Base-by-base conservation (phyloP, 202 grass and related monocot species). In the Bolboschoenoplectus hybrid region DNA sequence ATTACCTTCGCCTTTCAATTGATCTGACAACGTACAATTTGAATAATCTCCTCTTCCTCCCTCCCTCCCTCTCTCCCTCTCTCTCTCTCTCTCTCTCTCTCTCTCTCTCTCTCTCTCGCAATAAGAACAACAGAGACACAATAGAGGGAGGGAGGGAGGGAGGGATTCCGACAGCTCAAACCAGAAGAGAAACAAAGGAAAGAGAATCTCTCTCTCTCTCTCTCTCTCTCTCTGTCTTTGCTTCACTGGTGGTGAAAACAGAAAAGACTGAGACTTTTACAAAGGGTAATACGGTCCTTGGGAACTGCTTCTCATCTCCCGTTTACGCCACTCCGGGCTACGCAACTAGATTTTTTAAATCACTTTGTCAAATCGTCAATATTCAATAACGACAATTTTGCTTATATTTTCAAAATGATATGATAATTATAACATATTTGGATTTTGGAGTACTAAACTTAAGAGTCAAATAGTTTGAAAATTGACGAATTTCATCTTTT, bases 81-180 rank as follows among this genome's bases (percentile, higher is more conserved):
- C 70, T 74, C 2, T 14, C 13, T 34, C 55, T 65, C 67, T 70
- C 20, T 69, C 41, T n/a, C 62, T n/a, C 19, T n/a, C 34, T 17
- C 57, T 9, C 5, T 35, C 82, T 71, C 52, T 68, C 80, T 56
- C 71, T 83, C 16, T 53, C 40, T 34, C 13, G 7, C 71, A 64
- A 55, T 55, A 67, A 45, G 67, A 65, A 51, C 20, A 38, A 17
- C 52, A 63, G 83, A 73, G 69, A 47, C 67, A 57, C 51, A 78
- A 12, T 51, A 83, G 81, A 40, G 44, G 81, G 19, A 32, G 57
- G 8, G 46, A 60, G 36, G 35, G 38, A n/a, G n/a, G 26, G 26
- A 26, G n/a, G 52, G 58, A 86, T 86, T 64, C 84, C 43, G 84
- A 79, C 84, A 86, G 84, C 84, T 86, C 74, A 79, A 79, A 80